Conservation (phyloP, 202 grass and related monocot genomes). For the Bolboschoenoplectus hybrid region DNA sequence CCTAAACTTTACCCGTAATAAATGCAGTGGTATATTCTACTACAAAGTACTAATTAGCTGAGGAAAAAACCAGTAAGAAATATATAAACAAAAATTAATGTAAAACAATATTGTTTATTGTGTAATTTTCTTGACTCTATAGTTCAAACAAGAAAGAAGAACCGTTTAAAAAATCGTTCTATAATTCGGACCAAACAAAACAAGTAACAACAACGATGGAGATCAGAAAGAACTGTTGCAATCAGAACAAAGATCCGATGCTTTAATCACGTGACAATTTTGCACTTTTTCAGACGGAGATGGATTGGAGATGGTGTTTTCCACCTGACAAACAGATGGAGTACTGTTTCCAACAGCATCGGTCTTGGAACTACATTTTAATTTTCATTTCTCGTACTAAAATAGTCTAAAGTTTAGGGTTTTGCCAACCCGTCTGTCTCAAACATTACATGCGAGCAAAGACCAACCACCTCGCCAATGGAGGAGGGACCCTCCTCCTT, state of each 20-base stretch:
- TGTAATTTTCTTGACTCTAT: too few relatives aligned
- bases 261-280: conserved; percentile 11
- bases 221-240: not conserved
- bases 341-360: not conserved
- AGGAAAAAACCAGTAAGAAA: too few relatives aligned
- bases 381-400: conserved; percentile 13
- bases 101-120: too few relatives aligned
- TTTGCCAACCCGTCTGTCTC: conserved; percentile 9
- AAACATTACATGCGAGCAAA: conserved; percentile 14
- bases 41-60: too few relatives aligned
- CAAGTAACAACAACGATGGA: not conserved
- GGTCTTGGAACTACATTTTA: not conserved
- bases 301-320: not conserved
- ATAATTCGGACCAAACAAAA: not conserved
- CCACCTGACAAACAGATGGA: not conserved
- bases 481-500: not conserved
- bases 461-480: not conserved
- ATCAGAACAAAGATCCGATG: not conserved
- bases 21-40: too few relatives aligned
- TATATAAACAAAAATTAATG: too few relatives aligned
- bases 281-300: not conserved
- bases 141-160: too few relatives aligned
- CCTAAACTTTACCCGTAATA: too few relatives aligned
- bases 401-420: not conserved
- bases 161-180: too few relatives aligned